A percentile compares a stretch with the other conserved stretches of the same genome.
phyloP scores from a whole-genome alignment of 768 basidiomycete genomes.

The Leucogyrophana mollusca region DNA sequence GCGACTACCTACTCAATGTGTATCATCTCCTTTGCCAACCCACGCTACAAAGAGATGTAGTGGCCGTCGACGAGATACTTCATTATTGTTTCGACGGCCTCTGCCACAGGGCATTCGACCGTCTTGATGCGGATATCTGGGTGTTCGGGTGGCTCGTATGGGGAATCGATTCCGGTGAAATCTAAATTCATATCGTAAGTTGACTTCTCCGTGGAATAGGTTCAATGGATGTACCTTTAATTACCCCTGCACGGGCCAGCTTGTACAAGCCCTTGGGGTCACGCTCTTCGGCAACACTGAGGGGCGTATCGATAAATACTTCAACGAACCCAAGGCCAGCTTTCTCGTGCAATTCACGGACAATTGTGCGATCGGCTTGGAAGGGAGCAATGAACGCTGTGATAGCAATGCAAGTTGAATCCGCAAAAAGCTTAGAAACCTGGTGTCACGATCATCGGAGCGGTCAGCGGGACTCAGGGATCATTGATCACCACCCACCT shows the following conservation, averaged over 20 bases:
- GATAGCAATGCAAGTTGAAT: slow-evolving; percentile 82
- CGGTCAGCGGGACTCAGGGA: slow-evolving; percentile 6
- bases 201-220: neutral
- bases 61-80: slow-evolving; percentile 73
- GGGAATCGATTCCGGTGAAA: slow-evolving; percentile 97
- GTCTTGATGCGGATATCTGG: slow-evolving; percentile 95
- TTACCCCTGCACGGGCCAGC: slow-evolving; percentile 92
- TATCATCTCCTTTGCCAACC: too few species aligned
- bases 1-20: too few species aligned
- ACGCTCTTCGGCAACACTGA: slow-evolving; percentile 82
- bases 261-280: slow-evolving; percentile 99
- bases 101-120: slow-evolving; percentile 71
- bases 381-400: slow-evolving; percentile 99
- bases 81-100: slow-evolving; percentile 76
- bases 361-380: slow-evolving; percentile 77
- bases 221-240: slow-evolving; percentile 65
- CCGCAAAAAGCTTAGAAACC: slow-evolving; percentile 94
- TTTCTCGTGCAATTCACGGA: slow-evolving; percentile 77
- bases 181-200: slow-evolving; percentile 50
- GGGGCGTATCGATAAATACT: slow-evolving; percentile 92
- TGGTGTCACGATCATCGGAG: slow-evolving; percentile 25
- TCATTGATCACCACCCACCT: slow-evolving; percentile 49
- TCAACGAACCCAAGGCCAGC: slow-evolving; percentile 85
- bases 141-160: slow-evolving; percentile 83
- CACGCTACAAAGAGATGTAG: too few species aligned